These are phyloP conservation scores for Venturia aucupariae DNA, from an alignment of 2,329 filamentous ascomycete genomes.

Conservation along the genomic window DNA sequence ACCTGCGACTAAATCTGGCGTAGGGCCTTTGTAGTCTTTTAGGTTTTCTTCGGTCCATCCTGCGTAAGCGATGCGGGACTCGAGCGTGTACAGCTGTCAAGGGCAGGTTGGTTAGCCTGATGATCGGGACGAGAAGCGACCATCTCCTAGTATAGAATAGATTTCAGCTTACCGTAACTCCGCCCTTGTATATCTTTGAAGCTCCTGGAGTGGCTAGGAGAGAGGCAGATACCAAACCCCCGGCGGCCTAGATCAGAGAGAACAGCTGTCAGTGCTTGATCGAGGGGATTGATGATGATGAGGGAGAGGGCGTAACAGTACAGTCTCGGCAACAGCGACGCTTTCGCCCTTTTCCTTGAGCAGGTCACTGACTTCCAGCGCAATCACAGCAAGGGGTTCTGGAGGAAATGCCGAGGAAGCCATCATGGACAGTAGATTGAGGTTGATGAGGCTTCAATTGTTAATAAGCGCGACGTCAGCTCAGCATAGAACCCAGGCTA, in stretches of 20 bases:
- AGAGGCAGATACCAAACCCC: conserved; percentile 51
- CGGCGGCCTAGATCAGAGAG: conserved; percentile 40
- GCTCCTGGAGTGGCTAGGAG: conserved; percentile 52
- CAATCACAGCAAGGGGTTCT: conserved; percentile 32
- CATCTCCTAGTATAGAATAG: no score
- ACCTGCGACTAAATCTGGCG: conserved; percentile 46
- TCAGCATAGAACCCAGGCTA: no score
- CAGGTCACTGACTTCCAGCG: conserved; percentile 42
- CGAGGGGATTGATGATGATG: no score
- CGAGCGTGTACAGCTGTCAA: conserved; percentile 45
- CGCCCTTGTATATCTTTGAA: conserved; percentile 49
- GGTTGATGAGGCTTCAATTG: not conserved
- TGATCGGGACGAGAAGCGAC: not conserved
- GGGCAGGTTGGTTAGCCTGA: not conserved
- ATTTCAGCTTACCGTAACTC: conserved; percentile 39
- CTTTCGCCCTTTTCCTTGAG: conserved; percentile 48
- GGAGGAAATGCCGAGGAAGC: conserved; percentile 30
- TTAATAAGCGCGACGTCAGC: no score
- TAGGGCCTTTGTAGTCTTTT: conserved; percentile 50
- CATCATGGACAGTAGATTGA: conserved; percentile 7
- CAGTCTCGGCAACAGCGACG: conserved; percentile 53
- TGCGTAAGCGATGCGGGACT: conserved; percentile 47
- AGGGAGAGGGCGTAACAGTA: no score
- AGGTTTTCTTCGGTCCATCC: conserved; percentile 50
- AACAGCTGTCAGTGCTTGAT: not conserved